Evolutionary conservation across 495 filamentous ascomycete genomes (phyloP).

Genomic region (Daldinia caldariorum): DNA sequence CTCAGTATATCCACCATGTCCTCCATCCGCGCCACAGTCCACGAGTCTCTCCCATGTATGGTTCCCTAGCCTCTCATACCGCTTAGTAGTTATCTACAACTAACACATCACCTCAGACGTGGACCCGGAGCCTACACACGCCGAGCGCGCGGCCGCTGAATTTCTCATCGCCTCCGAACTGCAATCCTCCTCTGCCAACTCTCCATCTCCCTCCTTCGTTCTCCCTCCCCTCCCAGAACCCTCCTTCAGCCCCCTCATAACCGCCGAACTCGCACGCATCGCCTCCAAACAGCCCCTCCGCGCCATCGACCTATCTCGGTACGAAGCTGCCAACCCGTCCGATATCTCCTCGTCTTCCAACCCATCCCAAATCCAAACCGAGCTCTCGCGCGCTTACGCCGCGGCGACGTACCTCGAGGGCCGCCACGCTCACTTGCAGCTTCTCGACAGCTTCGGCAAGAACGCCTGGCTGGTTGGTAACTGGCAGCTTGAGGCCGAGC

Average conservation of each 20-base stretch:
- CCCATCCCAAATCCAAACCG: conserved; percentile 39
- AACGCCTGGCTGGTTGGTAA: conserved; percentile 93
- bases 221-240: conserved; percentile 47
- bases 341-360: conserved; percentile 33
- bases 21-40: conserved; percentile 69
- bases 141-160: conserved; percentile 66
- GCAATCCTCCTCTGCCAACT: conserved; percentile 53
- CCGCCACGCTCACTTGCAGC: conserved; percentile 73
- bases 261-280: conserved; percentile 65
- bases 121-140: conserved; percentile 70
- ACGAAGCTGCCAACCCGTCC: conserved; percentile 66
- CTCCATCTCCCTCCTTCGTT: conserved; percentile 44
- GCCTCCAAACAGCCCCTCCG: conserved; percentile 53
- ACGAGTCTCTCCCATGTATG: conserved; percentile 88
- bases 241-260: conserved; percentile 68
- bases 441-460: conserved; percentile 83
- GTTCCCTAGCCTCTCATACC: conserved; percentile 14
- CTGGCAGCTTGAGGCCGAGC: conserved; percentile 75
- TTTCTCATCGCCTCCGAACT: conserved; percentile 72
- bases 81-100: conserved; percentile 19
- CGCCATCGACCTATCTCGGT: conserved; percentile 82
- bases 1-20: conserved; percentile 62
- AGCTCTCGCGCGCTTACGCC: conserved; percentile 65
- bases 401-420: conserved; percentile 71
- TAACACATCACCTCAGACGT: conserved; percentile 65